Conservation (phyloP, 192 early-diverging fungal species). For the Chytriomyces confervae region DNA sequence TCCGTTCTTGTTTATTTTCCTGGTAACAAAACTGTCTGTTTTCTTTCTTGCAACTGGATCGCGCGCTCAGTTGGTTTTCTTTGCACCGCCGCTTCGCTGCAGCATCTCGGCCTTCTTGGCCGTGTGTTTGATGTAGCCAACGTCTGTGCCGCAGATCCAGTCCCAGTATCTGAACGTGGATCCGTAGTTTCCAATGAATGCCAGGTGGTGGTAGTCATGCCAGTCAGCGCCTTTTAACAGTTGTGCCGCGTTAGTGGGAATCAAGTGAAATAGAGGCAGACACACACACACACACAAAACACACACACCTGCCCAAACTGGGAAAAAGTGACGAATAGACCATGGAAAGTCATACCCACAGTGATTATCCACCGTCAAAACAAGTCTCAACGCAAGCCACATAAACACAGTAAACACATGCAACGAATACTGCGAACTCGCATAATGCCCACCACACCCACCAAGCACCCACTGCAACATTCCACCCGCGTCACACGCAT, state of each 20-base stretch:
- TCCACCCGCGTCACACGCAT: background rate
- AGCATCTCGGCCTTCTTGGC: background rate
- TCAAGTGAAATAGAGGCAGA: too few relatives aligned
- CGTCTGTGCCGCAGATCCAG: slow-evolving; percentile 82
- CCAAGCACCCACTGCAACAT: slow-evolving; percentile 3
- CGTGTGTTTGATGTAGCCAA: slow-evolving; percentile 60
- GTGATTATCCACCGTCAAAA: slow-evolving; percentile 88
- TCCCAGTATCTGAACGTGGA: slow-evolving; percentile 92
- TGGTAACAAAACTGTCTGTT: too few relatives aligned
- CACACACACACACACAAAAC: too few relatives aligned
- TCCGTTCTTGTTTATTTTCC: too few relatives aligned
- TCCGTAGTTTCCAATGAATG: slow-evolving; percentile 60
- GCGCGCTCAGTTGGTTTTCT: too few relatives aligned
- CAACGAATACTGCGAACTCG: too few relatives aligned
- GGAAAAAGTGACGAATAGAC: slow-evolving; percentile 83
- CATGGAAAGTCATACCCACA: slow-evolving; percentile 96
- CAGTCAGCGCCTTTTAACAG: slow-evolving; percentile 72
- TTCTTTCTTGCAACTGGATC: too few relatives aligned
- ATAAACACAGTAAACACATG: slow-evolving; percentile 82
- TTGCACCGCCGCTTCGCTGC: slow-evolving; percentile 16
- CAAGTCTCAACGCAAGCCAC: slow-evolving; percentile 84
- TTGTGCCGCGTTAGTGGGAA: background rate
- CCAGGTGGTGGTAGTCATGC: slow-evolving; percentile 89
- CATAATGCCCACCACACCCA: slow-evolving; percentile 17
- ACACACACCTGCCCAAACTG: slow-evolving; percentile 74